These are phyloP conservation scores for Microsporum ferrugineum DNA, from an alignment of 2,329 filamentous ascomycete genomes.

Conservation along the genomic window DNA sequence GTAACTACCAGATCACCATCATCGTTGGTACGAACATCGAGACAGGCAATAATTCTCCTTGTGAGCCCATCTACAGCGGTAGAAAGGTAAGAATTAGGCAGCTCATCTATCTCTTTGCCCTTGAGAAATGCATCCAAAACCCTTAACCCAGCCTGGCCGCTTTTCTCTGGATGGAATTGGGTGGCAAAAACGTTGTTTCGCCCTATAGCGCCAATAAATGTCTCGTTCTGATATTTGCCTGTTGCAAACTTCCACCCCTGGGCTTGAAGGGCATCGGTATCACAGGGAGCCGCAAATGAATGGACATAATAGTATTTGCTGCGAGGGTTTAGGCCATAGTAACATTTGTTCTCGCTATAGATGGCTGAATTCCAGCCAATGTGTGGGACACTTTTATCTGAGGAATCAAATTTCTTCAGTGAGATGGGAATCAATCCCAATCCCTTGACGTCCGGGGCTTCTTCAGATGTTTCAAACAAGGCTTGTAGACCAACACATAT, in stretches of 20 bases:
- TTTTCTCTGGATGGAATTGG: constrained; percentile 98
- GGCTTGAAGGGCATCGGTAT: constrained; percentile 58
- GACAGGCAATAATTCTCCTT: constrained; percentile 85
- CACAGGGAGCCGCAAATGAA: constrained; percentile 76
- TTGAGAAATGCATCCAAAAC: constrained; percentile 77
- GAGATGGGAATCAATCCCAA: constrained; percentile 61
- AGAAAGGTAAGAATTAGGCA: constrained; percentile 28
- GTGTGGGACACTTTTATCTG: constrained; percentile 83
- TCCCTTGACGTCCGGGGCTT: constrained; percentile 60
- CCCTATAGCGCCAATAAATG: constrained; percentile 82
- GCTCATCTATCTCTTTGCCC: constrained; percentile 48
- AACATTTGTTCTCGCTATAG: constrained; percentile 33
- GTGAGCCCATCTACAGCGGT: constrained; percentile 57
- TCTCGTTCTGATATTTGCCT: constrained; percentile 73
- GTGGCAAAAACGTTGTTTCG: constrained; percentile 78
- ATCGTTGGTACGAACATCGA: constrained; percentile 92
- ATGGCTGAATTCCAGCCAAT: constrained; percentile 93
- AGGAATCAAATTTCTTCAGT: constrained; percentile 65
- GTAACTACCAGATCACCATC: constrained; percentile 91
- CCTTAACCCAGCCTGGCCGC: constrained; percentile 73
- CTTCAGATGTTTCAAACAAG: constrained; percentile 73
- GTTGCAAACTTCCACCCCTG: constrained; percentile 90
- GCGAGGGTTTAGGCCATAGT: constrained; percentile 66
- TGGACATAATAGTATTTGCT: constrained; percentile 99
- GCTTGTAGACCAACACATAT: constrained; percentile 94